These are phyloP conservation scores for Oryza nivara DNA, from an alignment of 176 grass and related monocot species.

Conservation along the genomic window DNA sequence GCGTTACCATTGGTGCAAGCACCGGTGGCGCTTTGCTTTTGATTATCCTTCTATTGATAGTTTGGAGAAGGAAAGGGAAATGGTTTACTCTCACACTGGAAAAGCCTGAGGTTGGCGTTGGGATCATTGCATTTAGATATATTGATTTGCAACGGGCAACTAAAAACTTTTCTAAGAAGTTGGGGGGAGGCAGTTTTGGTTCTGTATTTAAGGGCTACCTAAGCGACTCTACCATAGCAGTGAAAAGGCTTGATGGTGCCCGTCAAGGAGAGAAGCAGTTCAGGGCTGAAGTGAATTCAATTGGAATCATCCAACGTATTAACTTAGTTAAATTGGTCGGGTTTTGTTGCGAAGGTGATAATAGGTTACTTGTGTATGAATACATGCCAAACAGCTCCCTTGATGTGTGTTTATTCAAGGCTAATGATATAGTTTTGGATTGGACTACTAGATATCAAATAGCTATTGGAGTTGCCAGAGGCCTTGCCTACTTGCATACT, in stretches of 20 bases:
- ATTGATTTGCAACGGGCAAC: slow-evolving; percentile 46
- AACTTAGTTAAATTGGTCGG: slow-evolving; percentile 53
- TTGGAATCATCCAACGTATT: slow-evolving; percentile 51
- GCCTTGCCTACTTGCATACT: slow-evolving; percentile 62
- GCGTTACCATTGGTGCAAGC: slow-evolving; percentile 14
- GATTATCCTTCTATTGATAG: slow-evolving; percentile 21
- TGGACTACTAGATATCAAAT: slow-evolving; percentile 60
- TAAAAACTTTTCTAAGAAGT: slow-evolving; percentile 52
- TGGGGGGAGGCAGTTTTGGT: slow-evolving; percentile 60
- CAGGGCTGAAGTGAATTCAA: slow-evolving; percentile 23
- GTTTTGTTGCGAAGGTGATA: slow-evolving; percentile 51
- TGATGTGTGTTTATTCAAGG: slow-evolving; percentile 44
- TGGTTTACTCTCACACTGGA: neutral
- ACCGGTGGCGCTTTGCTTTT: neutral
- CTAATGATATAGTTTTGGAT: neutral
- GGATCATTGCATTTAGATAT: slow-evolving; percentile 35
- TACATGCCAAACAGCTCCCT: slow-evolving; percentile 59
- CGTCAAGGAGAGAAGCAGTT: slow-evolving; percentile 61
- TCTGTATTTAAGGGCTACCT: slow-evolving; percentile 59
- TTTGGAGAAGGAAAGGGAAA: slow-evolving; percentile 19
- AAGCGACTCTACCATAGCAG: slow-evolving; percentile 42
- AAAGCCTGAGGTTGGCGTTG: slow-evolving; percentile 11
- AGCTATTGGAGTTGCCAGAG: slow-evolving; percentile 56
- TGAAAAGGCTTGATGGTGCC: slow-evolving; percentile 51
- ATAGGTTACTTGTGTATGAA: slow-evolving; percentile 68